These are phyloP conservation scores for Ustulina deusta DNA, from an alignment of 2,329 filamentous ascomycete species.

Conservation along the genomic window DNA sequence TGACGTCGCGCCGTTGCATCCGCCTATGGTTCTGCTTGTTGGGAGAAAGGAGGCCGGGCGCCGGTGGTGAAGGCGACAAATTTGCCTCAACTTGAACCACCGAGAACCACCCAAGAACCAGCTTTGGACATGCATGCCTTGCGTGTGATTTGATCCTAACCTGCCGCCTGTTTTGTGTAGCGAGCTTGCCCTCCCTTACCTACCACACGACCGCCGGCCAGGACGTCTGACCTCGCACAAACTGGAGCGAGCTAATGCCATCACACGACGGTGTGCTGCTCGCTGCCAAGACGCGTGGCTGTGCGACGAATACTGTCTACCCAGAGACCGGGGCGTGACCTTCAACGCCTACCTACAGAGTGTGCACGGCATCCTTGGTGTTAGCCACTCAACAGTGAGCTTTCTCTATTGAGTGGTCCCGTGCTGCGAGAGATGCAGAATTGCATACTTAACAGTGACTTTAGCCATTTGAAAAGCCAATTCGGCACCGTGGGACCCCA, in stretches of 20 bases:
- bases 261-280: slow-evolving; percentile 17
- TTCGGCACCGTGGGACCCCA: not conserved
- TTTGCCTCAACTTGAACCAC: slow-evolving; percentile 33
- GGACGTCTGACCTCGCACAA: slow-evolving; percentile 32
- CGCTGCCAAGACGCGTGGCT: slow-evolving; percentile 30
- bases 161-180: slow-evolving; percentile 26
- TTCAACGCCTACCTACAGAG: slow-evolving; percentile 18
- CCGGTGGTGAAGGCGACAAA: slow-evolving; percentile 21
- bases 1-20: slow-evolving; percentile 39
- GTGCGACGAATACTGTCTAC: slow-evolving; percentile 26
- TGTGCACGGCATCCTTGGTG: slow-evolving; percentile 18
- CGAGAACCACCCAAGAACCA: slow-evolving; percentile 30
- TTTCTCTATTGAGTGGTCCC: slow-evolving; percentile 1
- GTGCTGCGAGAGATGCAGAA: slow-evolving; percentile 27
- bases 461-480: slow-evolving; percentile 2
- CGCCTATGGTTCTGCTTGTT: slow-evolving; percentile 27
- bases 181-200: slow-evolving; percentile 24
- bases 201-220: slow-evolving; percentile 3
- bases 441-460: slow-evolving; percentile 7
- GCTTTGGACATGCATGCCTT: slow-evolving; percentile 31
- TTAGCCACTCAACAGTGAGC: slow-evolving; percentile 9
- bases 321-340: slow-evolving; percentile 7
- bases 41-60: slow-evolving; percentile 14
- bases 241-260: slow-evolving; percentile 17
- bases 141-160: slow-evolving; percentile 31